phyloP scores from a whole-genome alignment of 2,329 filamentous ascomycete species.

The Colletotrichum orchidophilum region DNA sequence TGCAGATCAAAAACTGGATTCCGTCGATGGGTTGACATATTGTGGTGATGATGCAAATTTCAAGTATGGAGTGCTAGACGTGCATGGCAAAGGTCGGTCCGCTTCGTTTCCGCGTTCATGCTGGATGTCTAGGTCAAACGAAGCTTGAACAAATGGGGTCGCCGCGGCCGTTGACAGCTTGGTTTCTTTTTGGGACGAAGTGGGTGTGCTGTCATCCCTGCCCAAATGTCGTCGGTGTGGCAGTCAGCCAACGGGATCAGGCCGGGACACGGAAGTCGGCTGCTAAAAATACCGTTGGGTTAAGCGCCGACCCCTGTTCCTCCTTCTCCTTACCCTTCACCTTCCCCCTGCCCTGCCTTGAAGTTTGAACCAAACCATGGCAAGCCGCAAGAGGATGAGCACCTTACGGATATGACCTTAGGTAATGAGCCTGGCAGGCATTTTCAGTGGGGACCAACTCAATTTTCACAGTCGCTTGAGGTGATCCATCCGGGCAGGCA shows the following conservation, averaged over 20 bases:
- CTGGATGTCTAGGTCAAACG: slow-evolving; percentile 19
- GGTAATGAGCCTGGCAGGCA: neutral
- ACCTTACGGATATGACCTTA: no score
- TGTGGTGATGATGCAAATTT: neutral
- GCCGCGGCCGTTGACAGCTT: slow-evolving; percentile 19
- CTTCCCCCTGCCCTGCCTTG: neutral
- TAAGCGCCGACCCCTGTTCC: slow-evolving; percentile 29
- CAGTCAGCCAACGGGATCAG: slow-evolving; percentile 10
- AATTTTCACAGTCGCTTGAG: slow-evolving; percentile 3
- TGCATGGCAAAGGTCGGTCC: slow-evolving; percentile 12
- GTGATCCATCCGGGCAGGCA: neutral
- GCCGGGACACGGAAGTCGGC: slow-evolving; percentile 8
- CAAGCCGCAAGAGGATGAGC: neutral
- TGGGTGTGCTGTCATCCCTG: neutral
- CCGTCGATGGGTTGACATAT: neutral
- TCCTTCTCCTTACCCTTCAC: no score
- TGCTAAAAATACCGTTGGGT: slow-evolving; percentile 29
- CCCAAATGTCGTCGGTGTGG: slow-evolving; percentile 5
- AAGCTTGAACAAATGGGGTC: slow-evolving; percentile 30
- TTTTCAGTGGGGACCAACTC: neutral
- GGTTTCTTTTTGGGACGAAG: neutral
- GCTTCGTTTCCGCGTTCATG: slow-evolving; percentile 7
- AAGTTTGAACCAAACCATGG: neutral
- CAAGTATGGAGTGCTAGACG: neutral
- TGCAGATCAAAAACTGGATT: neutral